A percentile compares a stretch with the other conserved stretches of the same genome.
phyloP scores from a whole-genome alignment of 169 alveolate genomes.

The Cyclospora cayetanensis region DNA sequence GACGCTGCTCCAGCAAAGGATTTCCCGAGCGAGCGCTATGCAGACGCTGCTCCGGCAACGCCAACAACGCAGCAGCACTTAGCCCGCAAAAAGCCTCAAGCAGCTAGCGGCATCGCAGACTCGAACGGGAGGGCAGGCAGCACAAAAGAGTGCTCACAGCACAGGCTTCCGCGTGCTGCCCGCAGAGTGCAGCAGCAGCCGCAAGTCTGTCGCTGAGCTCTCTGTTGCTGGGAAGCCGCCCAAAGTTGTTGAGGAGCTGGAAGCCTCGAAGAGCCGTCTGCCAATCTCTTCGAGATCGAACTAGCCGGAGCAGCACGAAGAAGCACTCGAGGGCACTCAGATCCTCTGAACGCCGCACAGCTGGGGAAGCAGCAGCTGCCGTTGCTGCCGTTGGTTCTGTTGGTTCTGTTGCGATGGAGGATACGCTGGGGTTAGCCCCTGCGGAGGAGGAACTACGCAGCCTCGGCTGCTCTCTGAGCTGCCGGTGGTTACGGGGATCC shows the following conservation, averaged over 20 bases:
- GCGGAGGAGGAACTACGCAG: not conserved
- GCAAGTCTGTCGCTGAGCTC: not conserved
- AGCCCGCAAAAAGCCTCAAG: not conserved
- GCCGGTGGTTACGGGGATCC: not conserved
- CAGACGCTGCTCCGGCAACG: not conserved
- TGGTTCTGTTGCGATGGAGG: not conserved
- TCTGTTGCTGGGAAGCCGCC: not conserved
- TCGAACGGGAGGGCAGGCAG: not conserved
- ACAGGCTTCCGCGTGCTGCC: not conserved
- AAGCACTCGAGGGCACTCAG: not conserved
- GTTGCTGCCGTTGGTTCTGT: not conserved
- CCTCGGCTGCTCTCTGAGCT: not conserved
- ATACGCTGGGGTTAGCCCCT: not conserved
- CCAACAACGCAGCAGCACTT: not conserved
- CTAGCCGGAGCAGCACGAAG: constrained; percentile 20
- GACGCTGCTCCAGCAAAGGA: not conserved
- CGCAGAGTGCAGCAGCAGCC: constrained; percentile 35
- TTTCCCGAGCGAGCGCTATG: not conserved
- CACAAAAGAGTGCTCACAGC: constrained; percentile 1
- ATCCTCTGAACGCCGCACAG: constrained; percentile 37
- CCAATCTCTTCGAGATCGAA: not conserved
- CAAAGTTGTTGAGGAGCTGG: constrained; percentile 35
- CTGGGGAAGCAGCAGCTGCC: constrained; percentile 13
- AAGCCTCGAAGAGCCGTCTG: not conserved
- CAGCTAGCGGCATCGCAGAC: too few species aligned